Percentiles rank a stretch among this genome's conserved stretches.
Evolutionary conservation across 2,329 filamentous ascomycete genomes (phyloP).

Genomic region (Curvularia spicifera): DNA sequence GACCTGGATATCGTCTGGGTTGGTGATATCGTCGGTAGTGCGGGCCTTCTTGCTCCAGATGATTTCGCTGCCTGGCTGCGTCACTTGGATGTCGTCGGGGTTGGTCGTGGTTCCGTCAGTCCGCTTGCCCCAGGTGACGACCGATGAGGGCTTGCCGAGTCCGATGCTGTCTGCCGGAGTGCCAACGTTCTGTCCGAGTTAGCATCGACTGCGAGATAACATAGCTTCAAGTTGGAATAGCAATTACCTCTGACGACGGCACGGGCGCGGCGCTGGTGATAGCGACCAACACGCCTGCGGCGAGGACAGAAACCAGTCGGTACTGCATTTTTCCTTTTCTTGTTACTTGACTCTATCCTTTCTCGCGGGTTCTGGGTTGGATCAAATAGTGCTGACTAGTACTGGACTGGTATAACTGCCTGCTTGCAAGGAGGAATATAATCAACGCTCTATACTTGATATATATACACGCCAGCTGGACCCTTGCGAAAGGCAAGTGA

Average conservation of each 20-base stretch:
- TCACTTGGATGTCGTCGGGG: constrained; percentile 14
- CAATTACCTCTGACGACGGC: constrained; percentile 29
- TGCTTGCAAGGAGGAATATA: neutral
- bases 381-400: neutral
- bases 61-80: constrained; percentile 5
- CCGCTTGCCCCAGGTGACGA: constrained; percentile 29
- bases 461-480: neutral
- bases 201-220: neutral
- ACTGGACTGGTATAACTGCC: neutral
- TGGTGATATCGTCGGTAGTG: neutral
- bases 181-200: neutral
- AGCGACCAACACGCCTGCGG: constrained; percentile 31
- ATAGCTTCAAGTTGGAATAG: neutral
- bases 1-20: neutral
- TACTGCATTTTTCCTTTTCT: constrained; percentile 32
- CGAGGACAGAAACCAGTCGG: constrained; percentile 35
- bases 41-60: constrained; percentile 16
- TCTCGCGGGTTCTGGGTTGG: neutral
- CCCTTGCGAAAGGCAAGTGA: neutral
- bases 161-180: constrained; percentile 20
- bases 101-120: neutral
- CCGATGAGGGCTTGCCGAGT: constrained; percentile 26
- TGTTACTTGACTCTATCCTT: neutral
- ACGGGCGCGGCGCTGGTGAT: constrained; percentile 34
- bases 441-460: constrained; percentile 7